A percentile compares a stretch with the other conserved stretches of the same genome.
These are phyloP conservation scores for Rhododendron ovatum DNA, from an alignment of 148 eudicot genomes.

Conservation along the genomic window DNA sequence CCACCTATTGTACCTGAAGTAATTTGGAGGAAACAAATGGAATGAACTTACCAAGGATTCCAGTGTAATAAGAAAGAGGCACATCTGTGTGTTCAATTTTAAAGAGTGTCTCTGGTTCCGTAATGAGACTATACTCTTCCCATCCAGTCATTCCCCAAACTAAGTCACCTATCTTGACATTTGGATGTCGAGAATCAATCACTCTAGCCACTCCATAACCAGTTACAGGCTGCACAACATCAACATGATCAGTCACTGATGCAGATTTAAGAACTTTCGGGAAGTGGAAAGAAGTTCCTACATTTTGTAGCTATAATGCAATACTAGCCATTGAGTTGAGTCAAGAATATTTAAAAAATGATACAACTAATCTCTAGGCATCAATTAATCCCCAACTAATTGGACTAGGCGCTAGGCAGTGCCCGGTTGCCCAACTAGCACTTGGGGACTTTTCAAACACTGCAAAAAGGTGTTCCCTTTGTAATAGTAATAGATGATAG, in stretches of 20 bases:
- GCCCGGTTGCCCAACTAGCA: too few relatives aligned
- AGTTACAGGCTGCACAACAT: slow-evolving; percentile 36
- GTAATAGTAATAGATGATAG: too few relatives aligned
- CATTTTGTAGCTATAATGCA: too few relatives aligned
- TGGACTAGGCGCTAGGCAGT: too few relatives aligned
- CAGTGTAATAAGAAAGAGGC: slow-evolving; percentile 67
- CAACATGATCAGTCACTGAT: neutral
- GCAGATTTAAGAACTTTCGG: neutral
- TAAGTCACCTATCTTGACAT: slow-evolving; percentile 44
- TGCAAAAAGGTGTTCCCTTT: too few relatives aligned
- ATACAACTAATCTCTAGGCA: too few relatives aligned
- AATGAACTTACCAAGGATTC: slow-evolving; percentile 52
- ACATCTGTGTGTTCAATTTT: slow-evolving; percentile 59
- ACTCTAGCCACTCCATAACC: slow-evolving; percentile 64
- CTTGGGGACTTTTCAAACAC: too few relatives aligned
- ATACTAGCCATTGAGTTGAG: too few relatives aligned
- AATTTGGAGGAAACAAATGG: neutral
- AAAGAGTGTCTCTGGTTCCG: slow-evolving; percentile 14
- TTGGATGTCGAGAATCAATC: slow-evolving; percentile 45
- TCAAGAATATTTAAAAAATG: too few relatives aligned
- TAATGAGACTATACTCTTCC: slow-evolving; percentile 55
- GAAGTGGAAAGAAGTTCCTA: too few relatives aligned
- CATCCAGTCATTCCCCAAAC: slow-evolving; percentile 56
- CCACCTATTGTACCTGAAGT: neutral
- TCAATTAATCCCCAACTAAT: too few relatives aligned